These are phyloP conservation scores for Pulveroboletus sp. DNA, from an alignment of 768 basidiomycete genomes.

Conservation along the genomic window DNA sequence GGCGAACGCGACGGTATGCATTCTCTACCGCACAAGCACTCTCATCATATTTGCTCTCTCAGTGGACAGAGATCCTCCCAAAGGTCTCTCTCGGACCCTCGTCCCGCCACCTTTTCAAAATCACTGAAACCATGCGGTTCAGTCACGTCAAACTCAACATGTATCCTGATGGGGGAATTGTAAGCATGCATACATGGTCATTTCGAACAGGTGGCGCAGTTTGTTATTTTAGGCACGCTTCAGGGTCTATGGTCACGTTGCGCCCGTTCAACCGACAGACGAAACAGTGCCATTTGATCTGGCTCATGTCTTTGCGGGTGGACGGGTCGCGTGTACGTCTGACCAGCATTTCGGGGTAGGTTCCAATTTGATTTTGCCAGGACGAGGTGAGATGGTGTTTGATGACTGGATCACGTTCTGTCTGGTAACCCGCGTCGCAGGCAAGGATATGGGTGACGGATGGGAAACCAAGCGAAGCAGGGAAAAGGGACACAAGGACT, in stretches of 20 bases:
- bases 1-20: constrained; percentile 54
- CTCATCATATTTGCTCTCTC: neutral
- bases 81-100: constrained; percentile 75
- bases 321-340: constrained; percentile 77
- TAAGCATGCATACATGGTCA: constrained; percentile 28
- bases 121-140: constrained; percentile 47
- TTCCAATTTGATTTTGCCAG: constrained; percentile 87
- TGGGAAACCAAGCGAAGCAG: constrained; percentile 97
- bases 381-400: constrained; percentile 54
- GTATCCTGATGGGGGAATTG: constrained; percentile 97
- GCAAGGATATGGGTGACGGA: constrained; percentile 94
- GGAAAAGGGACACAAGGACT: constrained; percentile 79
- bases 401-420: neutral
- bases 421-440: constrained; percentile 23
- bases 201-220: neutral
- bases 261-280: constrained; percentile 56
- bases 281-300: constrained; percentile 65
- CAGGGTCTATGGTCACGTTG: constrained; percentile 82
- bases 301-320: constrained; percentile 89
- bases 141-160: constrained; percentile 91
- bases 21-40: neutral
- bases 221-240: constrained; percentile 72
- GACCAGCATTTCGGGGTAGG: constrained; percentile 97
- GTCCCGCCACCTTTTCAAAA: constrained; percentile 85
- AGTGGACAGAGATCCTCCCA: constrained; percentile 86